Conservation (phyloP, 495 filamentous ascomycete genomes). For the Thozetella sp. region DNA sequence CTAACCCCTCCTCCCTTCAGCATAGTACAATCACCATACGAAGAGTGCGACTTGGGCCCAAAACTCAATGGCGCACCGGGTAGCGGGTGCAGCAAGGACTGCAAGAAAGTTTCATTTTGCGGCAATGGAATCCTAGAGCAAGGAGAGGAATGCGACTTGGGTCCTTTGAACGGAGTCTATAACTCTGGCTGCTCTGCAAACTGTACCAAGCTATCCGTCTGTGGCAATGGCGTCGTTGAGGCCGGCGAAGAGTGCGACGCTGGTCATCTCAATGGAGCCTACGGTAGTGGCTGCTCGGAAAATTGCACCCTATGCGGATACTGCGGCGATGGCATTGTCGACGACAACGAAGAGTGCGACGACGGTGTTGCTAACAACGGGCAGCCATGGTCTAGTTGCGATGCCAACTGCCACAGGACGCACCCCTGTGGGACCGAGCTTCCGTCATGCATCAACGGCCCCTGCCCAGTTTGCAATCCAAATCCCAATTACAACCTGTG, state of each 20-base stretch:
- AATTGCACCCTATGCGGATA: slow-evolving; percentile 19
- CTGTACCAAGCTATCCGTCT: slow-evolving; percentile 11
- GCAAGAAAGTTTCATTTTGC: slow-evolving; percentile 11
- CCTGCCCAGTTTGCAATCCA: slow-evolving; percentile 17
- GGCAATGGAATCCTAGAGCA: slow-evolving; percentile 14
- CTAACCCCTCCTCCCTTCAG: too few relatives aligned
- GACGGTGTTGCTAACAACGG: slow-evolving; percentile 19
- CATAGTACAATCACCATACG: slow-evolving; percentile 7
- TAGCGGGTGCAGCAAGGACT: slow-evolving; percentile 12
- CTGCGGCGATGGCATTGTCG: slow-evolving; percentile 19
- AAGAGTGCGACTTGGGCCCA: slow-evolving; percentile 13
- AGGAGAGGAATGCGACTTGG: slow-evolving; percentile 15
- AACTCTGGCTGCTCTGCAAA: slow-evolving; percentile 10
- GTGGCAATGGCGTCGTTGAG: slow-evolving; percentile 16
- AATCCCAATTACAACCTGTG: slow-evolving; percentile 24
- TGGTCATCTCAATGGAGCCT: slow-evolving; percentile 12
- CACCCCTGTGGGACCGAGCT: too few relatives aligned
- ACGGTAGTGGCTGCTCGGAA: slow-evolving; percentile 15
- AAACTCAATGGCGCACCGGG: slow-evolving; percentile 11
- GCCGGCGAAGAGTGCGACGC: slow-evolving; percentile 18
- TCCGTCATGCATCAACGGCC: neutral
- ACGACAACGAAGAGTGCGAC: slow-evolving; percentile 19
- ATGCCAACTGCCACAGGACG: slow-evolving; percentile 12
- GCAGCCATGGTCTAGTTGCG: slow-evolving; percentile 9
- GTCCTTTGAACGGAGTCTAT: slow-evolving; percentile 10